Base-by-base conservation (phyloP, 1,284 basidiomycete genomes). In the Heterobasidion annosum region DNA sequence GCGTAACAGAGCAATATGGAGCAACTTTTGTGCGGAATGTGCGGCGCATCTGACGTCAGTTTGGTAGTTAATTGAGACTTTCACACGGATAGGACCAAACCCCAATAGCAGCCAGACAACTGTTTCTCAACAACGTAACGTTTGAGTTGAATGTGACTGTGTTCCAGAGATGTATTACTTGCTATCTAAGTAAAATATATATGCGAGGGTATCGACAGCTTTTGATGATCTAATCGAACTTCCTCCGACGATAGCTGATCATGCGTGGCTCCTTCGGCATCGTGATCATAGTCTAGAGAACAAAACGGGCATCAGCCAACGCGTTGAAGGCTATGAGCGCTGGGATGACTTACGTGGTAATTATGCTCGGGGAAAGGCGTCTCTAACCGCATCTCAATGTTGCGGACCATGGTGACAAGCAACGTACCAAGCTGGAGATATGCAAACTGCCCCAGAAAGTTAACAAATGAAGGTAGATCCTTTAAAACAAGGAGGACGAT, bases 341-440 rank as follows among this genome's bases (percentile, higher is more conserved):
- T 4, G 10, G 9, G 50, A 13, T 25, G 15, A 79, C 89, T 54
- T 71, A 93, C 91, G 61, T 88, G 84, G 71, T 95, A 99, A 71
- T 99, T 94, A 56, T 94, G 85, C 48, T 78, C 76, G 2, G 97
- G 94, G 58, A 99, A 75, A 2, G 70, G 67, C 40, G 73, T 70
- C 44, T 77, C 85, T 42, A 97, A 73, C 53, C 78, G 79, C 67
- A 98, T 67, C 67, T 92, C 89, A 58, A 91, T 75, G 56, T 80
- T 73, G 54, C 95, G 84, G 43, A 98, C 73, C 57, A 99, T 68
- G 9, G 87, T 91, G 8, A 85, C 70, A 58, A 99, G 73, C 66
- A 99, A 79, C 6, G 87, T 86, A 47, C 93, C 90, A 32, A 99
- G 76, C 72, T 99, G 97, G 54, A 98, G 72, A 68, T 98, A 96